Base-by-base conservation (phyloP, 768 basidiomycete species). In the Lentinula lateritia region DNA sequence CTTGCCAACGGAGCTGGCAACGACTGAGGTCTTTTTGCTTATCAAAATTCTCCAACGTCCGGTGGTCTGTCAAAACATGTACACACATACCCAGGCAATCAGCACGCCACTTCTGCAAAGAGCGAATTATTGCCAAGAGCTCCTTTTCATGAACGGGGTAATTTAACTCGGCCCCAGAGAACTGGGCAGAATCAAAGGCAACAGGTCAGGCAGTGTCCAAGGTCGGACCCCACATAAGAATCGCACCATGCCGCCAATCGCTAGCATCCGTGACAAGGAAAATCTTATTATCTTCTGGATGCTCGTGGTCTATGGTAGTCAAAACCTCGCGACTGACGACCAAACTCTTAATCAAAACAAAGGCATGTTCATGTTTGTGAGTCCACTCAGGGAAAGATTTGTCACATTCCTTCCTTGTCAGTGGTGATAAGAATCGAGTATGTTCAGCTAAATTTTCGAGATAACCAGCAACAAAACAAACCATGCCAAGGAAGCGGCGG, bases 261-360 rank as follows among this genome's bases (percentile, higher is more conserved):
- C 67, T 69, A 0, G 74, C 73, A 57, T 76, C 72, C 4, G 55
- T 59, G 0, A 70, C 70, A 0, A 76, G 66, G 39, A 73, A 76
- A 34, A 76, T 74, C 13, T 28, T 2, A 0, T 55, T 73, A 0
- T 69, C 60, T 0, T 64, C 67, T 0, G 65, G 65, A 18, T 75
- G 64, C 0, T 68, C 52, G 56, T 78, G 73, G 58, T 77, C 67
- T 23, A 78, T 76, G 0, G 64, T 64, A 0, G 71, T 77, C 76
- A 65, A 46, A 69, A 73, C 0, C 23, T 23, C 23, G 69, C 68
- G 10, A 10, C 65, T 61, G 1, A 69, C 18, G 1, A 75, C 72
- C 0, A 75, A 60, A 0, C 60, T 2, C 48, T 76, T 76, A 35
- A 77, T 71, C 0, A 20, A 56, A 0, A 69, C 62, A 60, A 76